phyloP scores from a whole-genome alignment of 306 rosid species.

The Quercus agrifolia region DNA sequence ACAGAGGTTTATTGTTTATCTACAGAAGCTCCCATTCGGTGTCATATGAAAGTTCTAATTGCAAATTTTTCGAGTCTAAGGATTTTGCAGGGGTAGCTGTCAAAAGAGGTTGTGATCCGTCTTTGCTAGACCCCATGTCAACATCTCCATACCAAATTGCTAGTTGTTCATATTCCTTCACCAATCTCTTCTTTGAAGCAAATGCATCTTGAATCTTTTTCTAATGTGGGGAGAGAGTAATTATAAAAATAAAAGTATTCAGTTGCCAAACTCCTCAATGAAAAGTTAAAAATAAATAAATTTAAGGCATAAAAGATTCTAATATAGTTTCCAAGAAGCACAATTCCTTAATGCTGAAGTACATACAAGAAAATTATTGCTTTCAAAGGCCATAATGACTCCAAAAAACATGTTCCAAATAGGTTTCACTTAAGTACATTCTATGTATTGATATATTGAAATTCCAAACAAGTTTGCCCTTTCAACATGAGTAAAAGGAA shows the following conservation, averaged over 20 bases:
- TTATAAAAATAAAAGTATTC: background rate
- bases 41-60: constrained; percentile 45
- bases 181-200: constrained; percentile 65
- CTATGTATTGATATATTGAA: background rate
- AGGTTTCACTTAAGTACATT: background rate
- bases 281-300: background rate
- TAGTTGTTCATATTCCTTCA: constrained; percentile 78
- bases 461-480: background rate
- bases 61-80: constrained; percentile 13
- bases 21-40: constrained; percentile 82
- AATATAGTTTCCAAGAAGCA: constrained; percentile 8
- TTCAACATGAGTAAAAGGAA: background rate
- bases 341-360: background rate
- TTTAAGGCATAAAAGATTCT: background rate
- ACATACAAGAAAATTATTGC: background rate
- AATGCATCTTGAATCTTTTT: constrained; percentile 71
- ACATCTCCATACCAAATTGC: constrained; percentile 83
- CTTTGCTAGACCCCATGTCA: constrained; percentile 27
- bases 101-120: constrained; percentile 7
- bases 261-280: background rate
- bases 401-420: background rate
- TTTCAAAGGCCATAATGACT: background rate
- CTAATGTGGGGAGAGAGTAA: constrained; percentile 31
- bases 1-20: constrained; percentile 20
- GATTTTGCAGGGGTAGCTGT: constrained; percentile 27